Evolutionary conservation across 73 alveolate species (phyloP).

Genomic region (Blepharisma stoltei): DNA sequence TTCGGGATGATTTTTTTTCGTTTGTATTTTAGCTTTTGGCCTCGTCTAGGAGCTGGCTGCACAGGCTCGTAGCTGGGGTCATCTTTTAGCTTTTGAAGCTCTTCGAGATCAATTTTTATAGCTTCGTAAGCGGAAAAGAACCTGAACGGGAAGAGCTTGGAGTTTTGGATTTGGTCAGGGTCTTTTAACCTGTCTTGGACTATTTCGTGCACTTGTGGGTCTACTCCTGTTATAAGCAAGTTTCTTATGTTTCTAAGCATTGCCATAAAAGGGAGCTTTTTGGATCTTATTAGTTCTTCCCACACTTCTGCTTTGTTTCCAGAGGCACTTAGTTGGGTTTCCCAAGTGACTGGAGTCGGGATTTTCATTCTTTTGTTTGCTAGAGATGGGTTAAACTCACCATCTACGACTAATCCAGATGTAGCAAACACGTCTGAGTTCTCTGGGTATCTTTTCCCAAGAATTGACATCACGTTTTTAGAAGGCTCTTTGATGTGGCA

Average conservation of each 20-base stretch:
- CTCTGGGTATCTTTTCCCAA: constrained; percentile 50
- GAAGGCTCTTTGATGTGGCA: constrained; percentile 53
- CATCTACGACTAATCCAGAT: constrained; percentile 27
- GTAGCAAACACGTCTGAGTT: constrained; percentile 41
- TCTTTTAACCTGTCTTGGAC: constrained; percentile 32
- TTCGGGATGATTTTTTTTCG: background rate
- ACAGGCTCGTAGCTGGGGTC: background rate
- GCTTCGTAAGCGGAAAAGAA: constrained; percentile 35
- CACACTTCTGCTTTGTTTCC: constrained; percentile 42
- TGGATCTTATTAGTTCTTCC: constrained; percentile 41
- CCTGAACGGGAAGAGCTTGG: constrained; percentile 37
- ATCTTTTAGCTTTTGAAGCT: constrained; percentile 19
- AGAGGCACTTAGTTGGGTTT: constrained; percentile 35
- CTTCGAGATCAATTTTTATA: constrained; percentile 11
- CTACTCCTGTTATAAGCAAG: constrained; percentile 37
- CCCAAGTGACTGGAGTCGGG: constrained; percentile 48
- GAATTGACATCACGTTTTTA: constrained; percentile 31
- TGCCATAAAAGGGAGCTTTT: constrained; percentile 47
- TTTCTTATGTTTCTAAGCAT: constrained; percentile 42
- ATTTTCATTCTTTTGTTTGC: constrained; percentile 52
- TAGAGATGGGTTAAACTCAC: constrained; percentile 37
- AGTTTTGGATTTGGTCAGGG: constrained; percentile 27
- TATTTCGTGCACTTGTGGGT: constrained; percentile 27
- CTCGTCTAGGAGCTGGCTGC: background rate
- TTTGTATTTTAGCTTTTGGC: background rate